A percentile compares a stretch with the other conserved stretches of the same genome.
Conservation (phyloP, 1,139 yeast species). For the Scheffersomyces stambukii region DNA sequence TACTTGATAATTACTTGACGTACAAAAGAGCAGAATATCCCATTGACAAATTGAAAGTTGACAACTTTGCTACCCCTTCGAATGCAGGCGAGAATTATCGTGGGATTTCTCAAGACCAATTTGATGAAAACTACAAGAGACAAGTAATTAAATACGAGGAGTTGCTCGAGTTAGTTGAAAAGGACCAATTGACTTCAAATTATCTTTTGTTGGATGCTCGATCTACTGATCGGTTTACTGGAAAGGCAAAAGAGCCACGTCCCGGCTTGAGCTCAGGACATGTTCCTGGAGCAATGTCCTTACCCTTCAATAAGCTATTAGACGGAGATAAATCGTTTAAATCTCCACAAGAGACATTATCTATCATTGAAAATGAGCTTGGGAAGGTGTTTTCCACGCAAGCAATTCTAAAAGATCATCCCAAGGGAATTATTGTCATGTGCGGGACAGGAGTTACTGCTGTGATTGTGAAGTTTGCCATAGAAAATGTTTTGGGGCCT, state of each 20-base stretch:
- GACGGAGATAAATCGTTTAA: slow-evolving; percentile 48
- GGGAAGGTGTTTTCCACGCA: slow-evolving; percentile 14
- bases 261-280: slow-evolving; percentile 87
- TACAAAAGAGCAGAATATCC: slow-evolving; percentile 36
- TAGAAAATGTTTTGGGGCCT: slow-evolving; percentile 50
- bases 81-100: too few relatives aligned
- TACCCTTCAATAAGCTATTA: slow-evolving; percentile 68
- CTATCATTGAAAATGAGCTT: slow-evolving; percentile 39
- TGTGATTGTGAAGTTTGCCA: slow-evolving; percentile 61
- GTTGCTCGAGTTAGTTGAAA: slow-evolving; percentile 49
- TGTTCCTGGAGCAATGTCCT: slow-evolving; percentile 72
- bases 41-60: slow-evolving; percentile 18
- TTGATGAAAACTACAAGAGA: slow-evolving; percentile 28
- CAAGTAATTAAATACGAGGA: slow-evolving; percentile 65
- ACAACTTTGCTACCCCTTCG: slow-evolving; percentile 12
- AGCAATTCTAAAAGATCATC: slow-evolving; percentile 16
- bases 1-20: slow-evolving; percentile 64
- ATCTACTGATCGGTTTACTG: slow-evolving; percentile 68
- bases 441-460: slow-evolving; percentile 98
- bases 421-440: slow-evolving; percentile 71
- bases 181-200: slow-evolving; percentile 41
- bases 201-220: slow-evolving; percentile 78
- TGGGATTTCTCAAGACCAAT: slow-evolving; percentile 19
- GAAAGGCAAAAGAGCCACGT: slow-evolving; percentile 81
- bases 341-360: slow-evolving; percentile 39